Evolutionary conservation across 257 asterid genomes (phyloP), one percentile per base, ranked within the genome.

Genomic region (Perilla frutescens): DNA sequence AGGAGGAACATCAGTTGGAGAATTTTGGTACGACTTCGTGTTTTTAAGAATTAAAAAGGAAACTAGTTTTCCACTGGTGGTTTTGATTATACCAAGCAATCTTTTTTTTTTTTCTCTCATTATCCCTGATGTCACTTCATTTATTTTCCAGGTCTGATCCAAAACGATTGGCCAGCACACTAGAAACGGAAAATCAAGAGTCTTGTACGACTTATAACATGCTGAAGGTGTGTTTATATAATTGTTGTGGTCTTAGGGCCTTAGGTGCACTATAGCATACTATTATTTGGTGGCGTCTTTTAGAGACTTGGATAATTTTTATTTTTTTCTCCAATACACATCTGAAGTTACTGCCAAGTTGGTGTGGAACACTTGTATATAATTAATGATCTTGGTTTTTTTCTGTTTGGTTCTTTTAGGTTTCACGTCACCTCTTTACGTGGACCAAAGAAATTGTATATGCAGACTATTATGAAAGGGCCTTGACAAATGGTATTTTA

Each of bases 181-280:
- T 94, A n/a, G 67, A 80, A 47, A 85, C 88, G 1, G 97, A 94
- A 77, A 91, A 86, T 64, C 85, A 90, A 85, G 99, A 94, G 76
- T 90, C 99, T 6, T 91, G 98, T 74, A 85, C 99, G 13, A 94
- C 99, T 32, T 94, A 94, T 80, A 94, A 94, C 92, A 90, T 94
- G 97, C 83, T 94, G 34, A 94, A 94, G 98, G 98, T 20, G 26
- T 20, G 76, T 54, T 53, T 66, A 49, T 48, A 32, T 65, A 32
- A 5, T 64, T 45, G 10, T 54, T 58, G 20, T 37, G 67, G 9
- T 11, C 32, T 39, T 74, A 11, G 7, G n/a, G 62, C 14, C 12
- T 43, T 12, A 48, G 64, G 58, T 43, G 39, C 29, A 26, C 54
- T 41, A 13, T 40, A 36, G 40, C 31, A 5, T 55, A 2, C 14